Evolutionary conservation across 1,284 basidiomycete species (phyloP), one percentile per base, ranked within the genome.

Genomic region (Austroboletus novae-zelandiae): DNA sequence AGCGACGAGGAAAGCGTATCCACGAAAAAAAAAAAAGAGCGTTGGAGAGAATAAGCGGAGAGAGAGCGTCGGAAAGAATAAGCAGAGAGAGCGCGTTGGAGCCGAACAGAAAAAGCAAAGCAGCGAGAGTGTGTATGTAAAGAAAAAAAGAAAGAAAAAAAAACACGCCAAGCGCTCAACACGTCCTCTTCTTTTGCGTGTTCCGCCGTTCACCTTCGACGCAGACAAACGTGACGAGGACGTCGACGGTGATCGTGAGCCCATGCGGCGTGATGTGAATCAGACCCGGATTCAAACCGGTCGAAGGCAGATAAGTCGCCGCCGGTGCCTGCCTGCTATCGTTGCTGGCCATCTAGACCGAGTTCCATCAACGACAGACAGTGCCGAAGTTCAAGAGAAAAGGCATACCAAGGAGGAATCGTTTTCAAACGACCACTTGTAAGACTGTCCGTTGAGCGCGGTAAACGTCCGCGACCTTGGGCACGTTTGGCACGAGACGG

Each of bases 351-450:
- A 66, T 64, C 64, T 66, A 18, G 20, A 5, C 20, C 20, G 5
- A 2, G 20, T 23, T 23, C 20, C 4, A 23, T 23, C 20, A 23
- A 23, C 20, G 20, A 23, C 20, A 23, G 20, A 23, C 20, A 5
- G 20, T 5, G 20, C 20, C n/a, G n/a, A n/a, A n/a, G 20, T 23
- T 23, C 20, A 5, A 23, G 20, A 23, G n/a, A n/a, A n/a, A 23
- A 23, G 20, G 55, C 64, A 46, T 49, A 70, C 64, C 63, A 68
- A 42, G 35, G 61, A 60, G 1, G 67, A 55, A 20, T 67, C 64
- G 5, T 69, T 68, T 30, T 66, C 61, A 35, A 69, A 66, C 23
- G 66, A 61, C 65, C 68, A 66, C 51, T 66, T 66, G 48, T 66
- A 70, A 8, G 65, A 66, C 36, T 70, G 61, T 18, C 66, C 65